Evolutionary conservation across 306 rosid species (phyloP), one percentile per base, ranked within the genome.

Genomic region (Vachellia pachyceras): DNA sequence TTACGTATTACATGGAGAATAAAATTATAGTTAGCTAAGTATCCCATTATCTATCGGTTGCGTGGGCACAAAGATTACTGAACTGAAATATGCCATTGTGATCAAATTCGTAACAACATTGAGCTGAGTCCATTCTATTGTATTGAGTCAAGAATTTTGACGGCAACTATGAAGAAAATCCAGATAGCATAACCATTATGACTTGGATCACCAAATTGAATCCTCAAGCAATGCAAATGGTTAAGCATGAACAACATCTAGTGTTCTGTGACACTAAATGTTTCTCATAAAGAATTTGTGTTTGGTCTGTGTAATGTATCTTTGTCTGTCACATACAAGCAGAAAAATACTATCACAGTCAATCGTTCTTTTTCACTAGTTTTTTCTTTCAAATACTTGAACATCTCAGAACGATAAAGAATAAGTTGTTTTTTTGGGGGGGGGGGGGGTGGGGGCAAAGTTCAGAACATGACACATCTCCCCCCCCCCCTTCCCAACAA

Each of bases 281-380:
- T 45, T 45, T 18, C 49, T 33, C 18, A 10, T 64, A 33, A 17
- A 45, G 63, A 40, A 76, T 42, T 25, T 35, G 14, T 44, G 15
- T 46, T 64, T 65, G 46, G 5, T 55, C n/a, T 76, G 3, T 18
- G 58, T 18, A 23, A 52, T 49, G n/a, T 49, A 15, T 49, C 55
- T 47, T 47, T 15, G 6, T 15, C 20, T 49, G 0, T 49, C 58
- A 10, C 14, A 39, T 12, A 76, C 44, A 42, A 76, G n/a, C n/a
- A n/a, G 39, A 63, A 79, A 42, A 69, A 49, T 40, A 52, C 37
- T 58, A 63, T 52, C 49, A 44, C 10, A 72, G 39, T 36, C 23
- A 29, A 1, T 45, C 58, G 25, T 37, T 71, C 57, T 71, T 23
- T 39, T 71, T 6, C 0, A 20, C 11, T 22, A 39, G 47, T 50